Base-by-base conservation (phyloP, 2,329 filamentous ascomycete genomes). In the Trichoderma pleuroti region DNA sequence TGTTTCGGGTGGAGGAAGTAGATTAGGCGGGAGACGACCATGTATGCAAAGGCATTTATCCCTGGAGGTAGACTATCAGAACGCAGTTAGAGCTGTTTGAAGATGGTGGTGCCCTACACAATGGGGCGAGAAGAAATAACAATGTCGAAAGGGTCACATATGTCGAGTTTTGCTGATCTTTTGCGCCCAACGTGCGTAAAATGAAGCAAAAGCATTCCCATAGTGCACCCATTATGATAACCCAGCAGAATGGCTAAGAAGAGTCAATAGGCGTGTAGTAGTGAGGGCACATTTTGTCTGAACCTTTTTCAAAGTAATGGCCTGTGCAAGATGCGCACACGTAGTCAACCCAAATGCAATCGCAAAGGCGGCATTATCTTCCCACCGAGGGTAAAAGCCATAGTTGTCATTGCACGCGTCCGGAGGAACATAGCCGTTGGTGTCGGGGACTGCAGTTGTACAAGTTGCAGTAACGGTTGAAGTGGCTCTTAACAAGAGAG, bases 21-120 rank as follows among this genome's bases (percentile, higher is more conserved):
- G 6, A 83, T 76, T 72, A 82, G 77, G 36, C 81, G 78, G 1
- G 82, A 80, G 49, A 83, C 78, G 4, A 80, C 80, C 82, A 84
- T 84, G 76, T 84, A 84, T 5, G 77, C 80, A 61, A 84, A 84
- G 8, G 80, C 81, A 68, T 84, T 83, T 73, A 84, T 80, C 82
- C 79, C 81, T 80, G 2, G 49, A 42, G 14, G 14, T 11, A 46
- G 9, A 54, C 7, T 39, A 7, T 39, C 16, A 39, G 73, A 76
- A 70, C 57, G 18, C 8, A 36, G 14, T 14, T 16, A 26, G 5
- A 61, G 21, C 7, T 10, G 32, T 18, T 61, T 12, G 0, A 39
- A 61, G 14, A 61, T 39, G 12, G 32, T 9, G 32, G 24, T 12
- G 1, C 24, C 57, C 18, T 69, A 80, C 82, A 83, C 32, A 84